A percentile compares a stretch with the other conserved stretches of the same genome.
Conservation (phyloP, 192 early-diverging fungal genomes). For the Geranomyces variabilis region DNA sequence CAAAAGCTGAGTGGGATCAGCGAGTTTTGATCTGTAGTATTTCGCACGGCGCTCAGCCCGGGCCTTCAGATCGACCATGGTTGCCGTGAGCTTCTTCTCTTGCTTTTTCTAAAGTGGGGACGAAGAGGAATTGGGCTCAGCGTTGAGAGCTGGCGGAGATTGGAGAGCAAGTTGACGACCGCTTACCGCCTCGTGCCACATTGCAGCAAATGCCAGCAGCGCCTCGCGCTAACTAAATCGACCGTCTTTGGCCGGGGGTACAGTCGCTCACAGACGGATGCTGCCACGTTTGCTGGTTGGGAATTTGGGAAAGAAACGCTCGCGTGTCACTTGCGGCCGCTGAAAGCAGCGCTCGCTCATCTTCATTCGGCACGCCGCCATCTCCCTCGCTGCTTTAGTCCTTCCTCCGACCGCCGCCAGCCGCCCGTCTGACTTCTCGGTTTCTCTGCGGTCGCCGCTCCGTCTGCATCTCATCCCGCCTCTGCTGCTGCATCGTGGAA, state of each 20-base stretch:
- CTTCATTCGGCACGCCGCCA: not conserved
- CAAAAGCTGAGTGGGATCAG: conserved; percentile 49
- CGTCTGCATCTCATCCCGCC: not conserved
- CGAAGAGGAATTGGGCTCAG: too few species aligned
- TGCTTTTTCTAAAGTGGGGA: conserved; percentile 39
- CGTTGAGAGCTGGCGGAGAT: too few species aligned
- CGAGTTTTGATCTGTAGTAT: conserved; percentile 43
- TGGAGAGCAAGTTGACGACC: too few species aligned
- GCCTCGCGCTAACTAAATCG: too few species aligned
- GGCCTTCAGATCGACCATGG: conserved; percentile 55
- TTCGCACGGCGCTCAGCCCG: conserved; percentile 51
- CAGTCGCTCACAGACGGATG: too few species aligned
- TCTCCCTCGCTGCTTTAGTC: not conserved
- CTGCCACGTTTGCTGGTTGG: too few species aligned
- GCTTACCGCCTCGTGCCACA: conserved; percentile 7
- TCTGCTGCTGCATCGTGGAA: not conserved
- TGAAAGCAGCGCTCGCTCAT: not conserved
- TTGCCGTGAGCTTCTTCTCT: conserved; percentile 35
- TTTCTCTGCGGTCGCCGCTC: not conserved
- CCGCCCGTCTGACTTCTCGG: not conserved
- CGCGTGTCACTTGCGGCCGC: too few species aligned
- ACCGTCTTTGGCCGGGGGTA: too few species aligned
- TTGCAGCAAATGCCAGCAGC: not conserved
- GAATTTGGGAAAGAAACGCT: too few species aligned
- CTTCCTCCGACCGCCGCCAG: not conserved